These are phyloP conservation scores for Grigorovia humatica DNA, from an alignment of 805 yeast genomes.

Conservation along the genomic window DNA sequence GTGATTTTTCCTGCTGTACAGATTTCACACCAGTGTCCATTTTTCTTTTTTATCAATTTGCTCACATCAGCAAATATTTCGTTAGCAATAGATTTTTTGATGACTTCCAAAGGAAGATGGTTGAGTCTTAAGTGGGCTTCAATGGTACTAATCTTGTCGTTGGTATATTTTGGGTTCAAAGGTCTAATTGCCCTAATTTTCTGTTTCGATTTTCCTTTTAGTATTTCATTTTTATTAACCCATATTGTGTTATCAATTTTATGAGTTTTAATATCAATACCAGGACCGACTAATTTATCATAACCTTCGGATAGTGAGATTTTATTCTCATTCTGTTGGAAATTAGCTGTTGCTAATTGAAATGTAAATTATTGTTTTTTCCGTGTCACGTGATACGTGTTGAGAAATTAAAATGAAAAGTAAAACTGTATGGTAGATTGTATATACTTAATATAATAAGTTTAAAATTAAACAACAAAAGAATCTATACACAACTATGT, in stretches of 20 bases:
- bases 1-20: conserved; percentile 3
- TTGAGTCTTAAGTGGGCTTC: conserved; percentile 3
- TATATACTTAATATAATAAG: too few relatives aligned
- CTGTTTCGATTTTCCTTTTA: not conserved
- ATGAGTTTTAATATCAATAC: not conserved
- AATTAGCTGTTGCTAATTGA: too few relatives aligned
- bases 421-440: too few relatives aligned
- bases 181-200: not conserved
- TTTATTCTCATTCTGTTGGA: not conserved
- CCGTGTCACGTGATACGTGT: too few relatives aligned
- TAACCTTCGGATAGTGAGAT: not conserved
- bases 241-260: not conserved
- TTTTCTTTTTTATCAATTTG: not conserved
- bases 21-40: not conserved
- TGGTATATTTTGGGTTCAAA: not conserved
- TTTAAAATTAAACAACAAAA: too few relatives aligned
- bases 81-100: not conserved
- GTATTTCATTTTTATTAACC: not conserved
- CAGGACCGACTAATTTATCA: not conserved
- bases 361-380: too few relatives aligned
- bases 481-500: too few relatives aligned
- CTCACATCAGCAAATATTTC: conserved; percentile 1
- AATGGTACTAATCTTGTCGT: not conserved
- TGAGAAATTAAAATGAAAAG: too few relatives aligned
- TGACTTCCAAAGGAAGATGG: not conserved